Evolutionary conservation across 176 grass and related monocot species (phyloP).

Genomic region (Dendrocalamus sinicus): DNA sequence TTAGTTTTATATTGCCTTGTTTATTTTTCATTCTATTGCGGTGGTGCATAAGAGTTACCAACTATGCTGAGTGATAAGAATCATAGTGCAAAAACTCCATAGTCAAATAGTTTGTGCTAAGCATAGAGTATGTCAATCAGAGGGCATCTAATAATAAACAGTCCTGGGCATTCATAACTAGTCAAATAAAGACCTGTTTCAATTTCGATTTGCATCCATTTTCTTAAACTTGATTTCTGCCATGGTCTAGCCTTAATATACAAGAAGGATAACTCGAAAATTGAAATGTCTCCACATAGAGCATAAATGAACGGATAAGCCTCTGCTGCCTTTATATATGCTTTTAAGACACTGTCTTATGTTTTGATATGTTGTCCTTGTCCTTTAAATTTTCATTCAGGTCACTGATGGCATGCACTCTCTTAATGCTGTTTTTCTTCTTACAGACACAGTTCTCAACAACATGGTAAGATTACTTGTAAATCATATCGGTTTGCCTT

Average conservation of each 20-base stretch:
- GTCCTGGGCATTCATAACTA: background rate
- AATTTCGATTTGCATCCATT: background rate
- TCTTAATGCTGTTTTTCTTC: conserved; percentile 74
- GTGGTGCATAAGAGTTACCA: background rate
- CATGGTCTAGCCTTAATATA: background rate
- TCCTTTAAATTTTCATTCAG: conserved; percentile 49
- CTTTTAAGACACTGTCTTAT: conserved; percentile 24
- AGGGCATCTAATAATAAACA: background rate
- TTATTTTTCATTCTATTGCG: background rate
- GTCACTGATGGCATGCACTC: conserved; percentile 81
- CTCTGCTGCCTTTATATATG: background rate
- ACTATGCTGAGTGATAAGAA: conserved; percentile 17
- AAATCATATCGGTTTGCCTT: conserved; percentile 1
- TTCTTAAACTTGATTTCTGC: background rate
- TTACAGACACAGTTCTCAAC: conserved; percentile 80
- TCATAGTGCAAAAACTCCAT: background rate
- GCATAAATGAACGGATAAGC: conserved; percentile 5
- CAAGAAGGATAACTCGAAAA: conserved; percentile 1
- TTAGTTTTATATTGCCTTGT: background rate
- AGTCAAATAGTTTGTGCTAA: conserved; percentile 1
- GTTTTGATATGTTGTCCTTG: background rate
- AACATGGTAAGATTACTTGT: conserved; percentile 66
- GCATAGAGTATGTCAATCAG: conserved; percentile 10
- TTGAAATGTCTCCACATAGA: background rate
- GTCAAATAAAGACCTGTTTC: background rate